These are phyloP conservation scores for Penicillium digitatum DNA, from an alignment of 2,329 filamentous ascomycete genomes.

Conservation along the genomic window DNA sequence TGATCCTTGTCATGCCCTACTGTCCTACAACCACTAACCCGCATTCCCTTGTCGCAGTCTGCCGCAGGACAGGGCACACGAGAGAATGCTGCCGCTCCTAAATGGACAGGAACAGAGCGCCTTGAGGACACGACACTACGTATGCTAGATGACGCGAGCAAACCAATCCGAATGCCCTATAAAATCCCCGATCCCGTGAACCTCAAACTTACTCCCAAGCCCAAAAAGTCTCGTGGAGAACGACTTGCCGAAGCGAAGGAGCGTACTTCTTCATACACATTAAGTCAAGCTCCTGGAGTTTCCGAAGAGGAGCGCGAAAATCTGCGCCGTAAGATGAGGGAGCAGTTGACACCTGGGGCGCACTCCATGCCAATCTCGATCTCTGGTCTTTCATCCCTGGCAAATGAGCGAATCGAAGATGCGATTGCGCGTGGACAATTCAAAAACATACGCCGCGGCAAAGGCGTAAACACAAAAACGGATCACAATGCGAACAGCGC, in stretches of 20 bases:
- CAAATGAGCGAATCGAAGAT: conserved; percentile 89
- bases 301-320: conserved; percentile 69
- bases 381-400: conserved; percentile 73
- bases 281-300: conserved; percentile 55
- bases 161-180: conserved; percentile 49
- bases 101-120: conserved; percentile 76
- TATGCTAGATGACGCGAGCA: conserved; percentile 67
- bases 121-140: conserved; percentile 72
- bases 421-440: conserved; percentile 91
- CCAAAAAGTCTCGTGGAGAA: conserved; percentile 43
- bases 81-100: conserved; percentile 61
- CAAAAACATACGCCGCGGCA: conserved; percentile 74
- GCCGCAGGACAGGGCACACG: conserved; percentile 66
- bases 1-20: not conserved
- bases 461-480: conserved; percentile 63
- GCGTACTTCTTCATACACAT: conserved; percentile 53
- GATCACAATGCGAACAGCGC: conserved; percentile 79
- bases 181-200: conserved; percentile 43
- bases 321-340: conserved; percentile 68
- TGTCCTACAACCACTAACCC: not conserved
- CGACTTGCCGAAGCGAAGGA: conserved; percentile 58
- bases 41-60: conserved; percentile 29
- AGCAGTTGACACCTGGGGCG: conserved; percentile 71
- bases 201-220: conserved; percentile 46
- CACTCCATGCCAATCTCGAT: conserved; percentile 72